A percentile compares a stretch with the other conserved stretches of the same genome.
Conservation (phyloP, 1,139 yeast species). For the Suhomyces bokatorum region DNA sequence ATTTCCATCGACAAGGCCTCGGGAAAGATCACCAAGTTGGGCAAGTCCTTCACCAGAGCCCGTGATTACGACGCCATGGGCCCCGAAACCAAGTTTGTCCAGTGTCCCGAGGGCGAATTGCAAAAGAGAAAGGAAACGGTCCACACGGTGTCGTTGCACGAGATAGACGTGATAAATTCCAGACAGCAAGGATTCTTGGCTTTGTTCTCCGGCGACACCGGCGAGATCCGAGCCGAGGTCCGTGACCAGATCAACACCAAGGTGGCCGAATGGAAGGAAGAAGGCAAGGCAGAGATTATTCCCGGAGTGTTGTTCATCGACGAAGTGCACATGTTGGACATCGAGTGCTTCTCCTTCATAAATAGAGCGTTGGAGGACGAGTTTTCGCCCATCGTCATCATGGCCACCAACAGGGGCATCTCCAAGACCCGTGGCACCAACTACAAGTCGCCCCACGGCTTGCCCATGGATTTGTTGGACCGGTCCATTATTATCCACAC, state of each 20-base stretch:
- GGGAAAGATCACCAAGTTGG: slow-evolving; percentile 91
- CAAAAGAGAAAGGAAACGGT: slow-evolving; percentile 94
- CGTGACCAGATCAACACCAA: slow-evolving; percentile 96
- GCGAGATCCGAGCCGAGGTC: slow-evolving; percentile 93
- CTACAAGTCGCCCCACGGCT: slow-evolving; percentile 94
- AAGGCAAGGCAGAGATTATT: slow-evolving; percentile 96
- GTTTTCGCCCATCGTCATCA: slow-evolving; percentile 92
- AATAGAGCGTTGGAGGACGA: slow-evolving; percentile 97
- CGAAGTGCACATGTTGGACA: slow-evolving; percentile 98
- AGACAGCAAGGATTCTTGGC: slow-evolving; percentile 98
- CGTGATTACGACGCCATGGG: slow-evolving; percentile 99
- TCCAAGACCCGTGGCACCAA: slow-evolving; percentile 90
- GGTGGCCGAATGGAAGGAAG: slow-evolving; percentile 99
- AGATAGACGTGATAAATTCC: slow-evolving; percentile 96
- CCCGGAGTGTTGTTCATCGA: slow-evolving; percentile 99
- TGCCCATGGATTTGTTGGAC: slow-evolving; percentile 92
- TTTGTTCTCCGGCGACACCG: slow-evolving; percentile 94
- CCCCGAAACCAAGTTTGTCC: slow-evolving; percentile 95
- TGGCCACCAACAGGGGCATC: slow-evolving; percentile 98
- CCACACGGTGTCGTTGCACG: slow-evolving; percentile 95
- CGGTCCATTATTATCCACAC: slow-evolving; percentile 93
- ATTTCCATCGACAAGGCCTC: slow-evolving; percentile 93
- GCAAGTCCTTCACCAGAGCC: slow-evolving; percentile 93
- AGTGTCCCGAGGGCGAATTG: slow-evolving; percentile 98
- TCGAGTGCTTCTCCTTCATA: slow-evolving; percentile 93